phyloP scores from a whole-genome alignment of 2,329 filamentous ascomycete species.

The Fusarium mexicanum region DNA sequence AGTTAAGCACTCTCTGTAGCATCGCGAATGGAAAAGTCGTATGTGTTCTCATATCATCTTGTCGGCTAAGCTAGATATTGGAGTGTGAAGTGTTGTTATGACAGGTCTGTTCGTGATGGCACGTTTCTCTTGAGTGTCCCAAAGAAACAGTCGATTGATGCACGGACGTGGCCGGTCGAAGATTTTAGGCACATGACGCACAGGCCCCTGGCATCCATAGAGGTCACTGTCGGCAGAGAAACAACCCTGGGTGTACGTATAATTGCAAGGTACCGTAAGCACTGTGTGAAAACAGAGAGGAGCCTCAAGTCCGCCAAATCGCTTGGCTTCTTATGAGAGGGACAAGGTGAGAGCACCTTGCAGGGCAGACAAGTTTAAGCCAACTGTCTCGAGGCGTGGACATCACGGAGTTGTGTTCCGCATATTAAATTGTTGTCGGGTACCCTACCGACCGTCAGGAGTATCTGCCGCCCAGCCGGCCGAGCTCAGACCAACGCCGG shows the following conservation, averaged over 20 bases:
- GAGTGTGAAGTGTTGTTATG: constrained; percentile 17
- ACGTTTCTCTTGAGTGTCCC: constrained; percentile 25
- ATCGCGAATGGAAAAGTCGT: constrained; percentile 1
- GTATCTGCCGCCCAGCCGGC: neutral
- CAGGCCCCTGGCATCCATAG: constrained; percentile 12
- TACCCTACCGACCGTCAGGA: neutral
- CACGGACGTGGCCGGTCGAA: constrained; percentile 41
- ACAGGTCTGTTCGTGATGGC: constrained; percentile 34
- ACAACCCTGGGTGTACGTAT: constrained; percentile 17
- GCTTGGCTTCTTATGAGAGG: constrained; percentile 7
- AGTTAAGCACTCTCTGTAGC: neutral
- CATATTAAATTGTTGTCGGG: constrained; percentile 12
- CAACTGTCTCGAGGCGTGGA: neutral
- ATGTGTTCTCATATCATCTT: constrained; percentile 23
- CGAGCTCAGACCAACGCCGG: constrained; percentile 11
- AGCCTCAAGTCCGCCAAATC: constrained; percentile 5
- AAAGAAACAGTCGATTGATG: constrained; percentile 38
- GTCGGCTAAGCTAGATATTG: constrained; percentile 7
- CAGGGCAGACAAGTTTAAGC: constrained; percentile 4
- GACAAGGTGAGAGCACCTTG: neutral
- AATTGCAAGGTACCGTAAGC: constrained; percentile 12
- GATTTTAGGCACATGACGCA: constrained; percentile 36
- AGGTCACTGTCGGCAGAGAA: constrained; percentile 33
- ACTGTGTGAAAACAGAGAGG: constrained; percentile 17
- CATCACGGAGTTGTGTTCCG: constrained; percentile 15